Conservation (phyloP, 768 basidiomycete species). For the Clavulina sp. region DNA sequence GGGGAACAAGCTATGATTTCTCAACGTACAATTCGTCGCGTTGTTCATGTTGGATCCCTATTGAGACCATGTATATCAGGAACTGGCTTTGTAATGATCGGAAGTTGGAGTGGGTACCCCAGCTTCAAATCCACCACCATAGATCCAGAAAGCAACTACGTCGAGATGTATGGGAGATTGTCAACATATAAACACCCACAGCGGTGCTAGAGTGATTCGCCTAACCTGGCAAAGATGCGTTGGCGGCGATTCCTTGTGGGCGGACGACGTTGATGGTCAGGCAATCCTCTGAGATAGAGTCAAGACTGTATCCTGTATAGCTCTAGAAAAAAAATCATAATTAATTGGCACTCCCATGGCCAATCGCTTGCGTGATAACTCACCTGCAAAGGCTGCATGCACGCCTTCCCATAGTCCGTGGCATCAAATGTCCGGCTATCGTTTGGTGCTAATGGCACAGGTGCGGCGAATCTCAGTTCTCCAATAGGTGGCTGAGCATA, state of each 20-base stretch:
- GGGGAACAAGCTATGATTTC: no score
- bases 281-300: neutral
- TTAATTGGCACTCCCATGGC: neutral
- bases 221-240: neutral
- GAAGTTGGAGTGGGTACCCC: no score
- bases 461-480: neutral
- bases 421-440: neutral
- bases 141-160: no score
- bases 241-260: neutral
- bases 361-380: neutral
- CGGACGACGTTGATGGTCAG: neutral
- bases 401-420: neutral
- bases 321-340: neutral
- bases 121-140: no score
- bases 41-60: no score
- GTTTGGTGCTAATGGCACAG: neutral
- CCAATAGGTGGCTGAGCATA: conserved; percentile 1
- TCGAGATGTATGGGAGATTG: no score
- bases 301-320: neutral
- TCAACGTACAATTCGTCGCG: no score
- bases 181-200: no score
- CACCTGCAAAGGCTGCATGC: neutral
- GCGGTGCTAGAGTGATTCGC: no score
- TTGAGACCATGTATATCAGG: no score
- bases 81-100: no score